Evolutionary conservation across 345 rosid genomes (phyloP).

Genomic region (Linum usitatissimum): DNA sequence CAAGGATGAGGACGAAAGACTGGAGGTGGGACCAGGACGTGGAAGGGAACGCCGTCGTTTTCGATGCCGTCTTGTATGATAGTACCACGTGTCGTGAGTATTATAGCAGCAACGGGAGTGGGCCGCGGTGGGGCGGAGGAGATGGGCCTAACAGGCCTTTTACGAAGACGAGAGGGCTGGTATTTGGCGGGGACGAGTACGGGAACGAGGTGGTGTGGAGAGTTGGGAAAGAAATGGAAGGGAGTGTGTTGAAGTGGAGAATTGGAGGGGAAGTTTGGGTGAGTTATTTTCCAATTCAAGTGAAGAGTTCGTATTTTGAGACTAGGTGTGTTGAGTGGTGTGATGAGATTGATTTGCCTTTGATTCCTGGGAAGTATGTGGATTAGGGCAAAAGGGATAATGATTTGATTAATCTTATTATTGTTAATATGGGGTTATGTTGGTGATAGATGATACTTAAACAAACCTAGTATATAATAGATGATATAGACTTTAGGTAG

Average conservation of each 20-base stretch:
- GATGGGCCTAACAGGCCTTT: conserved; percentile 34
- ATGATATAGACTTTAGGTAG: too few relatives aligned
- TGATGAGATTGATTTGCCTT: conserved; percentile 79
- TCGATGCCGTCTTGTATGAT: conserved; percentile 56
- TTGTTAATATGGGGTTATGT: too few relatives aligned
- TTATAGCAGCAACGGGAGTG: not conserved
- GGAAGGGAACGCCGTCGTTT: conserved; percentile 68
- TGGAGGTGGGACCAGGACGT: conserved; percentile 84
- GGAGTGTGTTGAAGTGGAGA: conserved; percentile 84
- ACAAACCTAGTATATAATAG: too few relatives aligned
- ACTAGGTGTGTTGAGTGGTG: conserved; percentile 81
- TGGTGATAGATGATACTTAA: too few relatives aligned
- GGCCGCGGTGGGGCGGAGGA: conserved; percentile 1
- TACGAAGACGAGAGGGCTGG: conserved; percentile 66
- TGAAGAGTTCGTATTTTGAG: conserved; percentile 43
- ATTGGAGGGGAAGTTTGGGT: conserved; percentile 71
- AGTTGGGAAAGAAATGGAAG: conserved; percentile 81
- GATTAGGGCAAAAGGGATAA: too few relatives aligned
- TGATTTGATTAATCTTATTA: too few relatives aligned
- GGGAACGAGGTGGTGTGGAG: conserved; percentile 71
- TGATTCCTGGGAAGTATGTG: conserved; percentile 31
- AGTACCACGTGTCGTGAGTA: conserved; percentile 34
- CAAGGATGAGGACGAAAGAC: conserved; percentile 43
- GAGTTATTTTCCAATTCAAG: conserved; percentile 56
- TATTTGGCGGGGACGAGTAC: conserved; percentile 63